Evolutionary conservation across 2,329 filamentous ascomycete species (phyloP).

Genomic region (Aschersonia sp.): DNA sequence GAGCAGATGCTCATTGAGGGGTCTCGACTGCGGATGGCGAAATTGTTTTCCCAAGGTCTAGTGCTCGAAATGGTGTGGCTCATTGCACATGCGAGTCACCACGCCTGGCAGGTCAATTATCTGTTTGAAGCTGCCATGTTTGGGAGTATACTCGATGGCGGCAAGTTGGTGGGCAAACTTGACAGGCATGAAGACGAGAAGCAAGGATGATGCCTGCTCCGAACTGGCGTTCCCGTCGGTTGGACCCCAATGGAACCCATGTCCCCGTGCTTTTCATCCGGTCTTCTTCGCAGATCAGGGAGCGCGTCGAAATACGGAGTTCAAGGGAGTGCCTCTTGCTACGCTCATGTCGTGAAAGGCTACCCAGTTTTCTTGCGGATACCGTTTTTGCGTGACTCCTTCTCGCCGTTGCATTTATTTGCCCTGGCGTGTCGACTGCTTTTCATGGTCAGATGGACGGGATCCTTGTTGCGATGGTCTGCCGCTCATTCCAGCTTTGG

Average conservation of each 20-base stretch:
- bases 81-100: constrained; percentile 8
- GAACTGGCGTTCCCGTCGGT: neutral
- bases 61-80: constrained; percentile 9
- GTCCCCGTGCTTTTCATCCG: no score
- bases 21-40: constrained; percentile 7
- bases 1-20: constrained; percentile 6
- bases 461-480: no score
- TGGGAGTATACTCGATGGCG: constrained; percentile 16
- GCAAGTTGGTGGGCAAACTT: constrained; percentile 13
- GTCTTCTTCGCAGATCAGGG: no score
- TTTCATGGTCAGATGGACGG: neutral
- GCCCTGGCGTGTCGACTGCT: neutral
- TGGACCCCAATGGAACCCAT: no score
- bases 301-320: no score
- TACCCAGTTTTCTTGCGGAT: no score
- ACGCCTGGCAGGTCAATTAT: constrained; percentile 16
- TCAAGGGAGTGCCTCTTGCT: no score
- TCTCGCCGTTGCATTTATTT: neutral
- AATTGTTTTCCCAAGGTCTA: constrained; percentile 9
- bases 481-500: no score
- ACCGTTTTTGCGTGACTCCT: neutral
- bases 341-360: no score
- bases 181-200: constrained; percentile 7
- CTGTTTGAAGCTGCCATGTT: constrained; percentile 19
- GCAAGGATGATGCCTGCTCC: neutral